Evolutionary conservation across 352 stramenopile genomes (phyloP), one percentile per base, ranked within the genome.

Genomic region (Globisporangium recalcitrans): DNA sequence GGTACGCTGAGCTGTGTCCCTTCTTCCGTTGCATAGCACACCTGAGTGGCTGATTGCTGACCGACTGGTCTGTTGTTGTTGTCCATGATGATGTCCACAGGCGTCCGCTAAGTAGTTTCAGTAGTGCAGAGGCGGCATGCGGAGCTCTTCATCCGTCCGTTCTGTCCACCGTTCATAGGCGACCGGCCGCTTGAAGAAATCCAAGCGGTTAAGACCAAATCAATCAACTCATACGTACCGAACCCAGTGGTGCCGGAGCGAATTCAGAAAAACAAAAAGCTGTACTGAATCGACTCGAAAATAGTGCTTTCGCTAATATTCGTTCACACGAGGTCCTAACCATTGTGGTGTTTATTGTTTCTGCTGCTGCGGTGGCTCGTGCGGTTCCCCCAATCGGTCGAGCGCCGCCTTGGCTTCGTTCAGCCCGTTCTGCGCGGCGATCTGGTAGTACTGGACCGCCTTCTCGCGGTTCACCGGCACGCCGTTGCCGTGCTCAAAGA

Each of bases 381-480:
- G 67, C 36, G 69, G 75, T 51, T 62, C 74, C 36, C 74, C 82
- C 27, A 90, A 70, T 27, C 77, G 76, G 57, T 82, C 55, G 9
- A 93, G 60, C 36, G 80, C 81, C 24, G 72, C 34, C 36, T 63
- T 74, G n/a, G 79, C 85, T 31, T 86, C 82, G 7, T 72, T 57
- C 32, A 92, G 34, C 11, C 75, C 79, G 27, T 74, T 68, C 55
- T 88, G 69, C 40, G 77, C 81, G 19, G 84, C 86, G 32, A 80
- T 60, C 52, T 86, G 75, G 57, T 93, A 95, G 65, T 91, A 92
- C 65, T 90, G 69, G 56, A 90, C 63, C 3, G 86, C 86, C 62
- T 93, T 95, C 14, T 64, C 65, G 11, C 52, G 59, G 47, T 93
- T 73, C 21, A 62, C 62, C 0, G 67, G 53, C 24, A 93, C 67